Conservation (phyloP, 495 filamentous ascomycete genomes). For the Penicillium manginii region DNA sequence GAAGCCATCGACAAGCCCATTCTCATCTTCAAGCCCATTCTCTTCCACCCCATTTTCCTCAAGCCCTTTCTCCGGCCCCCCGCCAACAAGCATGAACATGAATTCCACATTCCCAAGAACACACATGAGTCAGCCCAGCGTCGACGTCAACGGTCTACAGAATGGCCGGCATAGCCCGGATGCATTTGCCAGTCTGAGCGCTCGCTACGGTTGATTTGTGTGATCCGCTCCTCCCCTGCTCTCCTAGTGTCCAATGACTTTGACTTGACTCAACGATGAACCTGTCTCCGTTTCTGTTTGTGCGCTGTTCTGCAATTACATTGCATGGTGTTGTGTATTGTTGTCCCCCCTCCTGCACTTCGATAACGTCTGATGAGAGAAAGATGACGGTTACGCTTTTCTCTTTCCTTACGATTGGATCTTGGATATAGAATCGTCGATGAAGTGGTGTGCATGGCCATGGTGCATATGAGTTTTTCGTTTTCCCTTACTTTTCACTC, state of each 20-base stretch:
- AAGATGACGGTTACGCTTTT: background rate
- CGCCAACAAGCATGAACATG: constrained; percentile 8
- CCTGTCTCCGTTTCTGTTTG: background rate
- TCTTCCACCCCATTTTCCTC: constrained; percentile 10
- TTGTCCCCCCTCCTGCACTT: no score
- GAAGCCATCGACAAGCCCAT: background rate
- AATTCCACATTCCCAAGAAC: constrained; percentile 32
- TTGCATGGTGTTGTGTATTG: no score
- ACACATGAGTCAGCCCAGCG: constrained; percentile 88
- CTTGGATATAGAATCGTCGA: background rate
- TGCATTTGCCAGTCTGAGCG: constrained; percentile 93
- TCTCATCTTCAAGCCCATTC: constrained; percentile 2
- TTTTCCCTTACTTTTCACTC: background rate
- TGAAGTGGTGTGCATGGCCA: background rate
- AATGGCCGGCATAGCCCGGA: constrained; percentile 91
- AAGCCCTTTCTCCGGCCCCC: constrained; percentile 13
- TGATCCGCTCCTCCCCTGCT: background rate
- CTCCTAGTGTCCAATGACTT: no score
- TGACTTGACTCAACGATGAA: background rate
- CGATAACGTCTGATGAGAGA: background rate
- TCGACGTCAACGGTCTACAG: constrained; percentile 75
- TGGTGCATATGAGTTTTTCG: background rate
- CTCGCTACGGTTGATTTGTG: constrained; percentile 43
- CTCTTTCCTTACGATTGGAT: background rate
- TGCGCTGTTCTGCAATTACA: background rate